phyloP scores from a whole-genome alignment of 129 eudicot species.

The Saussurea involucrata region DNA sequence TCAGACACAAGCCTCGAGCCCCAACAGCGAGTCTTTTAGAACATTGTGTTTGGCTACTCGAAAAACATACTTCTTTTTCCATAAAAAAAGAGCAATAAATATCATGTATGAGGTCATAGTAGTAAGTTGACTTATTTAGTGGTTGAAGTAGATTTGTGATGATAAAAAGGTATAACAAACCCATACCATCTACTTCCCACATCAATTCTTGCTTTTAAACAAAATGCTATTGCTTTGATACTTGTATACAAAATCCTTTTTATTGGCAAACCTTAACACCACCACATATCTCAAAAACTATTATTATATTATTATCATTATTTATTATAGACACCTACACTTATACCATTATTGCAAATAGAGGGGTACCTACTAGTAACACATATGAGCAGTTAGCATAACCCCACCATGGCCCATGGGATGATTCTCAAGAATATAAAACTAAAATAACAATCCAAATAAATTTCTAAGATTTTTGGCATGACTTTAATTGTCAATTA shows the following conservation, averaged over 20 bases:
- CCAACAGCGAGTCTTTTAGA: too few relatives aligned
- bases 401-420: slow-evolving; percentile 12
- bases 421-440: neutral
- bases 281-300: neutral
- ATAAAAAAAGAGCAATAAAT: neutral
- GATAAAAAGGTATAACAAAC: neutral
- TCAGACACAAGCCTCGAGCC: too few relatives aligned
- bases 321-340: too few relatives aligned
- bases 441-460: slow-evolving; percentile 25
- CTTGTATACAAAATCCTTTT: neutral
- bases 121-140: neutral
- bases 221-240: neutral
- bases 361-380: neutral
- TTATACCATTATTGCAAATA: neutral
- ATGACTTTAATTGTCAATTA: slow-evolving; percentile 31
- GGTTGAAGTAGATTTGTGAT: neutral
- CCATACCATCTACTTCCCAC: neutral
- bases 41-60: neutral
- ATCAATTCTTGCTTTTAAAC: neutral
- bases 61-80: neutral
- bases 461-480: slow-evolving; percentile 23
- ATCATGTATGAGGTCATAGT: neutral
- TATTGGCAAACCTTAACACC: neutral
- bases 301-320: too few relatives aligned
- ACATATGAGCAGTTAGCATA: neutral